Conservation (phyloP, 768 basidiomycete genomes). For the Nidularia sp. region DNA sequence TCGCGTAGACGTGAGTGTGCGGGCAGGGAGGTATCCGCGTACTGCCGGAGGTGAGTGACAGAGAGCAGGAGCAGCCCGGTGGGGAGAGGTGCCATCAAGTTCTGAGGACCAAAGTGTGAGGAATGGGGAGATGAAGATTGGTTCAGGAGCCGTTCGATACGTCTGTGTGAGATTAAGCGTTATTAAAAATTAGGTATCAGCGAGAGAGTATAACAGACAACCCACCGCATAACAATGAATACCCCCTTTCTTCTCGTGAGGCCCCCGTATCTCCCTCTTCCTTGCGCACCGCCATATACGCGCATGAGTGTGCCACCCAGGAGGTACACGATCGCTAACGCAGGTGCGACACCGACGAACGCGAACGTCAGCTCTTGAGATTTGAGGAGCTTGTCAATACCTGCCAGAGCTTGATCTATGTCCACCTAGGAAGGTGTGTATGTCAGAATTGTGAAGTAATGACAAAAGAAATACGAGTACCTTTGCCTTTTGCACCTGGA, state of each 20-base stretch:
- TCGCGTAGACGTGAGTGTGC: conserved; percentile 57
- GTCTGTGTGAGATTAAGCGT: conserved; percentile 24
- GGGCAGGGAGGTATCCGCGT: conserved; percentile 56
- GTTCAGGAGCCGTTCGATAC: conserved; percentile 67
- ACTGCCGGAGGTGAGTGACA: conserved; percentile 60
- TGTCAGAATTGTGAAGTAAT: neutral
- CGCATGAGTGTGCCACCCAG: conserved; percentile 46
- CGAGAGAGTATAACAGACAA: neutral
- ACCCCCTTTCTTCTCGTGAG: conserved; percentile 44
- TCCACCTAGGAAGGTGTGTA: conserved; percentile 57
- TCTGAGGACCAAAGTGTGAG: conserved; percentile 14
- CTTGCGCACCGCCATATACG: conserved; percentile 47
- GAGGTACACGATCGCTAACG: conserved; percentile 75
- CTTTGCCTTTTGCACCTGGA: conserved; percentile 96
- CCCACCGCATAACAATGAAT: conserved; percentile 71
- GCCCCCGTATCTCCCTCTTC: conserved; percentile 56
- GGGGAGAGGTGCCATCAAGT: conserved; percentile 47
- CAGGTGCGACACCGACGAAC: conserved; percentile 94
- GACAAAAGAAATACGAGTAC: conserved; percentile 25
- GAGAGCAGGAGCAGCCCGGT: conserved; percentile 74
- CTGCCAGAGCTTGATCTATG: conserved; percentile 82
- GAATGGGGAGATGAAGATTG: conserved; percentile 12
- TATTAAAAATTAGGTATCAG: neutral
- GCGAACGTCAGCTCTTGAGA: conserved; percentile 96
- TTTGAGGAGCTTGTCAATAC: conserved; percentile 90